phyloP scores from a whole-genome alignment of 2,329 filamentous ascomycete genomes.

The Talaromyces sp. region DNA sequence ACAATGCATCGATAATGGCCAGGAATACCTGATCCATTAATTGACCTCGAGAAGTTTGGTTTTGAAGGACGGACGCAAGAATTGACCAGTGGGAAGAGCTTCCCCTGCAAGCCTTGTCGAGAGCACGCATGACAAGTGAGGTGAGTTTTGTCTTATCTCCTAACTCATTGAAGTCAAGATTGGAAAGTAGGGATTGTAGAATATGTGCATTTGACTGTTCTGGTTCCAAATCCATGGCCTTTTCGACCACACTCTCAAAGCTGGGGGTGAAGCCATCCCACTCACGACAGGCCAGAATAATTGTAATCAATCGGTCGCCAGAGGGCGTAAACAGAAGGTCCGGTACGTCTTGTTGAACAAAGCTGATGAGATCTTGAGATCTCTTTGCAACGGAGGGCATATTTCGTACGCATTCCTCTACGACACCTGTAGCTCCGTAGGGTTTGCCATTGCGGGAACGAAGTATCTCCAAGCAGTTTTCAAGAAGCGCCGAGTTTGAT shows the following conservation, averaged over 20 bases:
- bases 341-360: constrained; percentile 60
- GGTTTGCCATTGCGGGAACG: constrained; percentile 64
- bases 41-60: constrained; percentile 36
- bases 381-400: constrained; percentile 45
- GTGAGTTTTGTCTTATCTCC: constrained; percentile 38
- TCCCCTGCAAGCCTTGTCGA: constrained; percentile 40
- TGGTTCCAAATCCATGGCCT: constrained; percentile 35
- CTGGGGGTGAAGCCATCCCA: constrained; percentile 45
- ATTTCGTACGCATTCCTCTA: constrained; percentile 56
- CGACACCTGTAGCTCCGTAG: constrained; percentile 63
- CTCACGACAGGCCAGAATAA: constrained; percentile 61
- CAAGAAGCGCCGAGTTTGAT: constrained; percentile 44
- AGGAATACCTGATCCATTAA: constrained; percentile 41
- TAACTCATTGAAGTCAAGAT: constrained; percentile 41
- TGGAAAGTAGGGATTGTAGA: constrained; percentile 43
- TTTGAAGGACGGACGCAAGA: constrained; percentile 42
- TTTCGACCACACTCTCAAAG: constrained; percentile 40
- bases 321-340: constrained; percentile 70
- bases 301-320: constrained; percentile 65
- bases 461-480: constrained; percentile 54
- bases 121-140: constrained; percentile 38
- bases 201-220: constrained; percentile 36
- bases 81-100: constrained; percentile 42
- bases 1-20: constrained; percentile 45
- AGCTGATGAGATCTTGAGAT: constrained; percentile 50